Conservation (phyloP, 768 basidiomycete species). For the Trametes villosa region DNA sequence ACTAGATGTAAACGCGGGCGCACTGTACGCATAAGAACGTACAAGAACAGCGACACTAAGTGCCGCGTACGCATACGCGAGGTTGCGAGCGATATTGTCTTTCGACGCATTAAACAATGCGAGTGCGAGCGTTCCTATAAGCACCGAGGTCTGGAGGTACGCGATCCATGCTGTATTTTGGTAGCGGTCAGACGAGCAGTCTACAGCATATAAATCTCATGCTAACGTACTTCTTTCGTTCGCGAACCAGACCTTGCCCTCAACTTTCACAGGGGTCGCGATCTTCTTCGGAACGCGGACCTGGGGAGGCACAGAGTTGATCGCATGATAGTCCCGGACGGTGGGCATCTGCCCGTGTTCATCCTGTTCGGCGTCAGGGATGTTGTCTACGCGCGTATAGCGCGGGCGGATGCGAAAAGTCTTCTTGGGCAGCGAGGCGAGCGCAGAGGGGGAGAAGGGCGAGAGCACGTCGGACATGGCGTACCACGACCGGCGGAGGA, state of each 20-base stretch:
- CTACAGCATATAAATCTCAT: background rate
- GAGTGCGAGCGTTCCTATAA: conserved; percentile 83
- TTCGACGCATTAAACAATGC: conserved; percentile 88
- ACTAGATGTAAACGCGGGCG: too few species aligned
- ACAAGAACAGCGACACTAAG: conserved; percentile 78
- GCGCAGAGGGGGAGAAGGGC: conserved; percentile 73
- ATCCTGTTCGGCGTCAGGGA: conserved; percentile 62
- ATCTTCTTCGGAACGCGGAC: conserved; percentile 85
- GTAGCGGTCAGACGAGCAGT: background rate
- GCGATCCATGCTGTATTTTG: conserved; percentile 78
- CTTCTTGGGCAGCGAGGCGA: conserved; percentile 51
- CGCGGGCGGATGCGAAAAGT: conserved; percentile 41
- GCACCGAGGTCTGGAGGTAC: conserved; percentile 84
- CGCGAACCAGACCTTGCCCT: conserved; percentile 97
- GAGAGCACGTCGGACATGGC: conserved; percentile 58
- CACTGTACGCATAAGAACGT: conserved; percentile 20
- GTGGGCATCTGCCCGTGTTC: conserved; percentile 59
- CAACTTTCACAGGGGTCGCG: conserved; percentile 80
- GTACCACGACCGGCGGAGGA: conserved; percentile 65
- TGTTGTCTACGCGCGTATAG: conserved; percentile 74
- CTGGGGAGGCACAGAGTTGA: conserved; percentile 62
- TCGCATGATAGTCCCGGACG: conserved; percentile 76
- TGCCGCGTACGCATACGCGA: conserved; percentile 82
- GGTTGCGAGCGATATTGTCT: conserved; percentile 65
- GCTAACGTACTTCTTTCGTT: conserved; percentile 82